Conservation (phyloP, 2,329 filamentous ascomycete genomes). For the Aschersonia sp. region DNA sequence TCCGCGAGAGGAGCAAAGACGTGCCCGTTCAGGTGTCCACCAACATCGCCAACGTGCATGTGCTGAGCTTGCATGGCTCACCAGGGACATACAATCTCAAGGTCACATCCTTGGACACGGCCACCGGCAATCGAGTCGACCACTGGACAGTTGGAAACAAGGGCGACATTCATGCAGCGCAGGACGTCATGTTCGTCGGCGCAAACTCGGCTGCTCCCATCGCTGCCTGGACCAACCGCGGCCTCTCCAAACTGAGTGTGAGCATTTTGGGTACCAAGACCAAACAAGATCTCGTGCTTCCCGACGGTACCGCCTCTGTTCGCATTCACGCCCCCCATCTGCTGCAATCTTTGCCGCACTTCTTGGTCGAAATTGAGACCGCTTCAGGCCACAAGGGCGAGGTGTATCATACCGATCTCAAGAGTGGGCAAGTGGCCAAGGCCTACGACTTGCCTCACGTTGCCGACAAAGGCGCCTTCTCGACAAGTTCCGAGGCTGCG, state of each 20-base stretch:
- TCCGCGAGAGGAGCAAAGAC: constrained; percentile 52
- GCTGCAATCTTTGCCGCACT: constrained; percentile 60
- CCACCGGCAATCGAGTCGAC: constrained; percentile 57
- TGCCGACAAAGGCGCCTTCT: constrained; percentile 58
- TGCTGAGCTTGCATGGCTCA: constrained; percentile 59
- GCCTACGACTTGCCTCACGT: constrained; percentile 67
- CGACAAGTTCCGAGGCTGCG: constrained; percentile 59
- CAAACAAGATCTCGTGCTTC: constrained; percentile 38
- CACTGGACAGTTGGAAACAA: constrained; percentile 63
- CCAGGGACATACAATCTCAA: constrained; percentile 62
- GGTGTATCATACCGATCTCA: constrained; percentile 69
- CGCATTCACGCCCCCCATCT: constrained; percentile 63
- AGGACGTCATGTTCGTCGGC: constrained; percentile 60
- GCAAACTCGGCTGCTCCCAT: constrained; percentile 62
- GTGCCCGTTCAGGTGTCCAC: constrained; percentile 61
- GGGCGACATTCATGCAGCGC: constrained; percentile 48
- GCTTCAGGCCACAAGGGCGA: constrained; percentile 62
- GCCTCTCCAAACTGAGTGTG: constrained; percentile 48
- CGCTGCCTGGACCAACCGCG: constrained; percentile 58
- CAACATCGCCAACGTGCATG: constrained; percentile 57
- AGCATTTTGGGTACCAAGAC: constrained; percentile 53
- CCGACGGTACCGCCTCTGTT: constrained; percentile 31
- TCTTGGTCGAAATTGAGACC: constrained; percentile 70
- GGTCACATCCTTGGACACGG: constrained; percentile 56
- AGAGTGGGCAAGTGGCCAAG: constrained; percentile 53